Evolutionary conservation across 805 yeast genomes (phyloP), one percentile per base, ranked within the genome.

Genomic region (Dipodascus albidus): DNA sequence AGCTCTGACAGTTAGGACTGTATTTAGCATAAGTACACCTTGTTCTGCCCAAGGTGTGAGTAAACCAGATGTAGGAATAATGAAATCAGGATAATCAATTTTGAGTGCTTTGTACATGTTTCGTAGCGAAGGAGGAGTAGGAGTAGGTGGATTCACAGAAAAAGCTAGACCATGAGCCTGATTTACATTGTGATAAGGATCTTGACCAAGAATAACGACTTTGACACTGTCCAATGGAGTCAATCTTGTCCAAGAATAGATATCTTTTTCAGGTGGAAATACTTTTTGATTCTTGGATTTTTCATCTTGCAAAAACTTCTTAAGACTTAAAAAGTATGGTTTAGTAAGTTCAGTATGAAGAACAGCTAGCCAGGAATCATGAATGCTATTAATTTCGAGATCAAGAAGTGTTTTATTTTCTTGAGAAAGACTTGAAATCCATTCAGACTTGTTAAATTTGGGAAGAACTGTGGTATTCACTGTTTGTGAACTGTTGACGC

Each of bases 111-210:
- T 91, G 72, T 83, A 93, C 53, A 93, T 93, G 64, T 93, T 93
- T 50, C 79, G 74, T 54, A 93, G 72, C 1, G 96, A 88, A 1
- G 95, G 93, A 0, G 99, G 98, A 1, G 93, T 85, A 1, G 81
- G 80, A 0, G 88, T 82, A 1, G 96, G 95, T 31, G 85, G 84
- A 53, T 80, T 75, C 1, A 93, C 98, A 20, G 95, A 85, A 61
- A 93, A 93, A 2, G 99, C 98, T 24, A 93, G 71, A 0, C 99
- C 99, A 64, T 93, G 99, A 0, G 99, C 99, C 67, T 93, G 99
- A 65, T 86, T 85, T 60, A 69, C 68, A 66, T 89, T 88, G 67
- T 93, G 99, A 66, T 93, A 93, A 0, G 99, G 99, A 66, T 93
- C 99, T 67, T 93, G 99, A 0, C 99, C 99, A 48, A 93, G 71